These are phyloP conservation scores for Solanum chmielewskii DNA, from an alignment of 257 asterid species.

Conservation along the genomic window DNA sequence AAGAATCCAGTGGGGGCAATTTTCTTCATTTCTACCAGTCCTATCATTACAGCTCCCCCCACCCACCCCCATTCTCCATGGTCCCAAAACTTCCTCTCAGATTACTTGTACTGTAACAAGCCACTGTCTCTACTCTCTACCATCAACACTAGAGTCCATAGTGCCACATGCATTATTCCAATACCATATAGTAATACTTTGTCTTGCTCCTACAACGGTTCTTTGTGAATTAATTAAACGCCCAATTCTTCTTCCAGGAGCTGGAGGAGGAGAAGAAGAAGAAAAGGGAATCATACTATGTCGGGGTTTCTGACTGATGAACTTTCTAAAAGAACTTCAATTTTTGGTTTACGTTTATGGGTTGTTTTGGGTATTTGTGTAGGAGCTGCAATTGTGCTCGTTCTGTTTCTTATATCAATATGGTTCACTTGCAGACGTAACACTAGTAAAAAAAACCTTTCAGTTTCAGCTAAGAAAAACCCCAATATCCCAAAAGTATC, in stretches of 20 bases:
- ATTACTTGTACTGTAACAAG: background rate
- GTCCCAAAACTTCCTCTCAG: background rate
- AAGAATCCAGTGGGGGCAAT: slow-evolving; percentile 19
- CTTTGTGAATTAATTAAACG: background rate
- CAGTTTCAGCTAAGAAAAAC: slow-evolving; percentile 6
- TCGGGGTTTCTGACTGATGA: slow-evolving; percentile 46
- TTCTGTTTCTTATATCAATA: slow-evolving; percentile 59
- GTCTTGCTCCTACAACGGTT: background rate
- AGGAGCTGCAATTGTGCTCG: slow-evolving; percentile 64
- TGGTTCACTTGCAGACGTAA: slow-evolving; percentile 56
- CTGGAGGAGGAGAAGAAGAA: background rate
- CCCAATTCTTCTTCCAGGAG: background rate
- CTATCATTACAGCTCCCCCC: slow-evolving; percentile 46
- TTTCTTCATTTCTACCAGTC: slow-evolving; percentile 25
- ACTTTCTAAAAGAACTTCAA: slow-evolving; percentile 56
- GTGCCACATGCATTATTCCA: slow-evolving; percentile 2
- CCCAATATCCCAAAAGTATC: slow-evolving; percentile 54
- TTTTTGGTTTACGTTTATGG: slow-evolving; percentile 73
- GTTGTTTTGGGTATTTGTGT: slow-evolving; percentile 72
- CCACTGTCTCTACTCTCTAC: background rate
- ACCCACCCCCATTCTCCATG: background rate
- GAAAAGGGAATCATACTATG: slow-evolving; percentile 12
- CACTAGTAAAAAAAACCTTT: slow-evolving; percentile 15
- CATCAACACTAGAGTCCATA: background rate
- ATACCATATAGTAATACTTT: slow-evolving; percentile 5